Base-by-base conservation (phyloP, 129 eudicot genomes). In the Rutidosis leptorrhynchoides region DNA sequence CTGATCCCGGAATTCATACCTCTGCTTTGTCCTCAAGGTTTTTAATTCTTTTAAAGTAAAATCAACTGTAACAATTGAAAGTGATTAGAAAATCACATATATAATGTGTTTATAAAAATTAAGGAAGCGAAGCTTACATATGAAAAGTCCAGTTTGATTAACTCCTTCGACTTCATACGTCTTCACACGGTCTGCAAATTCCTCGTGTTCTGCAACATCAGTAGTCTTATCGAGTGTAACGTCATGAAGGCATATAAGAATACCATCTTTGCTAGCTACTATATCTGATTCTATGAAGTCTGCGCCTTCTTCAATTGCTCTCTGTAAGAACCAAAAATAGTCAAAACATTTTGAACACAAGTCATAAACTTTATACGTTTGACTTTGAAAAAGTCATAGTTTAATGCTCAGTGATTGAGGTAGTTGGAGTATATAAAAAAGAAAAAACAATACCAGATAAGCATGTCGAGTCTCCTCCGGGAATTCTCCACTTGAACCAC, bases 401-500 rank as follows among this genome's bases (percentile, higher is more conserved):
- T 20, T n/a, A 1, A 6, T 51, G 17, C 1, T 17, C 10, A n/a
- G 12, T 19, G 56, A n/a, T n/a, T n/a, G n/a, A n/a, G n/a, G n/a
- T 20, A 7, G 9, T n/a, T n/a, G 25, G 19, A 42, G 22, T 58
- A 52, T 53, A 17, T 40, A 49, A 17, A 25, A n/a, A 10, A 70
- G 14, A 46, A n/a, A n/a, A n/a, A n/a, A n/a, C n/a, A 30, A 27
- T 84, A 92, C 98, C 98, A 80, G 70, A 57, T 92, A 92, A 57
- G 96, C 87, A 69, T 90, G 83, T 62, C 82, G 71, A 37, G 95
- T 80, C 77, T 86, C 99, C 78, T 93, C 99, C 54, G 99, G 99
- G 51, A 89, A 51, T 79, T 94, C 97, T 68, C 99, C 99, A 79
- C 89, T 94, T 24, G 97, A 86, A 63, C 99, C 99, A 43, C 99